Percentiles rank a stretch among this genome's conserved stretches.
phyloP scores from a whole-genome alignment of 768 basidiomycete genomes.

The Hericium rajendrae region DNA sequence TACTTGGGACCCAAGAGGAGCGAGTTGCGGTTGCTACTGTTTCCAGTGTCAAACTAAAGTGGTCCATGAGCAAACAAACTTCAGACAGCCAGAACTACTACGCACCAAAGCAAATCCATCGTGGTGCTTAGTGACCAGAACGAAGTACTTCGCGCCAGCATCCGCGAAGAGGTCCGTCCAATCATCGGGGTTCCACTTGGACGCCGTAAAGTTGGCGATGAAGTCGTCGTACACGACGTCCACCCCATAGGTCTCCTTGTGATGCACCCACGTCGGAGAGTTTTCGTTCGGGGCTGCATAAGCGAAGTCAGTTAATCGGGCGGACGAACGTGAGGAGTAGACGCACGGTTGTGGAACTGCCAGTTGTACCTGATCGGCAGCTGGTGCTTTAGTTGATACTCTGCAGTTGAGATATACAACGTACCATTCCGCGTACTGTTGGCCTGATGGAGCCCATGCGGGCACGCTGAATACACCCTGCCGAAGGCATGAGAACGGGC shows the following conservation, averaged over 20 bases:
- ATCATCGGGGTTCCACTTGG: constrained; percentile 41
- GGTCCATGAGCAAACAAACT: not conserved
- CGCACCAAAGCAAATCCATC: constrained; percentile 40
- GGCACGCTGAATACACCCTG: constrained; percentile 36
- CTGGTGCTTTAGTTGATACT: not conserved
- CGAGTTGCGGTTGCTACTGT: constrained; percentile 42
- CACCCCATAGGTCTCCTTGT: constrained; percentile 37
- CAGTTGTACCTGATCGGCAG: not conserved
- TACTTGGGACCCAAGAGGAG: constrained; percentile 37
- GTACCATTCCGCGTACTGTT: constrained; percentile 41
- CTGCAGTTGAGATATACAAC: not conserved
- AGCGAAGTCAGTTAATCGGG: not conserved
- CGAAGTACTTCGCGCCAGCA: constrained; percentile 55
- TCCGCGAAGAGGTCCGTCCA: constrained; percentile 47
- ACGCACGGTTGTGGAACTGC: not conserved
- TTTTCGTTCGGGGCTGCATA: constrained; percentile 27
- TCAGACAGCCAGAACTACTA: not conserved
- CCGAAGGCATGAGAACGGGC: not conserved
- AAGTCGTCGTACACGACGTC: constrained; percentile 49
- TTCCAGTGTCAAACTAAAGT: constrained; percentile 37
- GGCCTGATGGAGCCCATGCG: constrained; percentile 25
- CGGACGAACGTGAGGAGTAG: not conserved
- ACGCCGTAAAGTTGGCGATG: constrained; percentile 42
- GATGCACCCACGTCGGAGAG: constrained; percentile 38
- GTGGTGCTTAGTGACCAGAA: constrained; percentile 55